These are phyloP conservation scores for Withania somnifera DNA, from an alignment of 305 asterid genomes.

Conservation along the genomic window DNA sequence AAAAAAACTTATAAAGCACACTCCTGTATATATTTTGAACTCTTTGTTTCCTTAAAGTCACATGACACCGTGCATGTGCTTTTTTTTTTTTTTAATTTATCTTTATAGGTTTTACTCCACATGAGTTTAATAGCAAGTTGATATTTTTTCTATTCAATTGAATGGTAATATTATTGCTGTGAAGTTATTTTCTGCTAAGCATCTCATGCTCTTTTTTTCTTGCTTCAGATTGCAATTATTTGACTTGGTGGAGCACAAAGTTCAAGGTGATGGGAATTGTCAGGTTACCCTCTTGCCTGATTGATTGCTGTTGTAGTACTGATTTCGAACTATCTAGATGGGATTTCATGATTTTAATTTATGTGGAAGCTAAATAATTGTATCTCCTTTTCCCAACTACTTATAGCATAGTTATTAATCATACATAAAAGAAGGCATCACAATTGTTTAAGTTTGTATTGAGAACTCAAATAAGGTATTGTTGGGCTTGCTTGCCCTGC, in stretches of 20 bases:
- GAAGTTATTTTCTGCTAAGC: not conserved
- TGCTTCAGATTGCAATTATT: slow-evolving; percentile 67
- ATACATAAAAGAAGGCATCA: not conserved
- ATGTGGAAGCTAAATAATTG: not conserved
- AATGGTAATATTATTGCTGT: not conserved
- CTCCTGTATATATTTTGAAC: not conserved
- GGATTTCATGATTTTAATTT: not conserved
- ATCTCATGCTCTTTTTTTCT: slow-evolving; percentile 1
- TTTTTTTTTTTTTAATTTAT: not conserved
- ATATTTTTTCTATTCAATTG: not conserved
- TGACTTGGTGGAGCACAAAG: slow-evolving; percentile 84
- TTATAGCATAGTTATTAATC: not conserved
- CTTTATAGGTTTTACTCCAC: not conserved
- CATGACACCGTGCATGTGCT: not conserved
- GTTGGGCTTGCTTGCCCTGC: not conserved
- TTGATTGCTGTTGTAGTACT: not conserved
- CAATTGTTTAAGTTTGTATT: not conserved
- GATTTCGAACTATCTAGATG: not conserved
- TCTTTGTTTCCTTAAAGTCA: not conserved
- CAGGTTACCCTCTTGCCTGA: slow-evolving; percentile 41
- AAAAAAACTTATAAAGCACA: not conserved
- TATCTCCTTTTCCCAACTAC: not conserved
- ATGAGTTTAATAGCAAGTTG: not conserved
- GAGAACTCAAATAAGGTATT: not conserved
- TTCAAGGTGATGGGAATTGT: slow-evolving; percentile 80